Evolutionary conservation across 495 filamentous ascomycete genomes (phyloP), one percentile per base, ranked within the genome.

Genomic region (Mycothermus thermophilus): DNA sequence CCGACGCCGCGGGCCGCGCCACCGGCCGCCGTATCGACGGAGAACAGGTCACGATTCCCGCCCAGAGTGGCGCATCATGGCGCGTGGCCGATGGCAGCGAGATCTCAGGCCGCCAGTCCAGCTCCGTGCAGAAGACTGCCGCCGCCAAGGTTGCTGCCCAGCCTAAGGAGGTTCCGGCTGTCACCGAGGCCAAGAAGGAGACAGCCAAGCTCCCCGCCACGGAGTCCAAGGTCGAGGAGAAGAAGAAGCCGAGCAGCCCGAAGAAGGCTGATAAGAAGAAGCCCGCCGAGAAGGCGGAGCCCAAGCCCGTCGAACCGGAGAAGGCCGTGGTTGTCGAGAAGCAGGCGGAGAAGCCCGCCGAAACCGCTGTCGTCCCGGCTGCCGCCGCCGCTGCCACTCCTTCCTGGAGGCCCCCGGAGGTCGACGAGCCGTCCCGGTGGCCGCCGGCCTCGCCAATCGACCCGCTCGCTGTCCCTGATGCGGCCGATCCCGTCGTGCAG

Each of bases 401-500:
- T 12, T 29, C 26, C 24, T 67, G 59, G 35, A 59, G 58, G 41
- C 47, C 58, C 0, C 72, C 72, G 30, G 69, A 74, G 49, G 72
- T 77, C 18, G 57, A 75, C 44, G 68, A 77, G 54, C 72, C 73
- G 5, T 73, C 70, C 14, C 56, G 54, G 32, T 67, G 69, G 48
- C 68, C 72, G 35, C 64, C 79, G 16, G 62, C 77, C 1, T 58
- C 68, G 27, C 71, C 69, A 11, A 80, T 96, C 39, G 82, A 88
- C 47, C 72, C 80, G 19, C 53, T 93, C 20, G 69, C 74, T 31
- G 67, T 87, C 24, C 63, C 67, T 34, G 71, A 77, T 44, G 82
- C 81, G 37, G 72, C 79, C 38, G 90, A 96, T 47, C 77, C 83
- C 4, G 64, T 93, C 15, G 82, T 95, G 4, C 84, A 93, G 58